A percentile compares a stretch with the other conserved stretches of the same genome.
Evolutionary conservation across 331 rosid genomes (phyloP).

Genomic region (Saraca asoca): DNA sequence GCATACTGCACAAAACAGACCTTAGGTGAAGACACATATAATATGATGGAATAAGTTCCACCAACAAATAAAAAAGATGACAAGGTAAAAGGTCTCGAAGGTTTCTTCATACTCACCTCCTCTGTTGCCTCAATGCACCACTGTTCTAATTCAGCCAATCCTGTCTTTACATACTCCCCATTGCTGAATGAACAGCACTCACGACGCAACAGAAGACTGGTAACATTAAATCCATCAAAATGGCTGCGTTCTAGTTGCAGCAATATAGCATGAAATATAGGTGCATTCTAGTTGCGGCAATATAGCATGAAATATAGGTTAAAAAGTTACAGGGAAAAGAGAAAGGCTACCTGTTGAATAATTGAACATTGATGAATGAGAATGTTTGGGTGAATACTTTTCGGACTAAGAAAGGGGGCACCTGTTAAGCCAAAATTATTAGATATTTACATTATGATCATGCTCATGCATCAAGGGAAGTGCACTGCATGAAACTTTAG

Average conservation of each 20-base stretch:
- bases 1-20: slow-evolving; percentile 66
- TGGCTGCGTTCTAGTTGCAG: background rate
- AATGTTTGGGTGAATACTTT: slow-evolving; percentile 95
- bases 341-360: slow-evolving; percentile 76
- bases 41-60: no score
- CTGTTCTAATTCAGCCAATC: slow-evolving; percentile 90
- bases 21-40: slow-evolving; percentile 20
- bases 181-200: slow-evolving; percentile 99
- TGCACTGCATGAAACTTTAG: slow-evolving; percentile 24
- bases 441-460: slow-evolving; percentile 20
- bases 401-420: slow-evolving; percentile 85
- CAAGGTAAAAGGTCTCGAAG: slow-evolving; percentile 19
- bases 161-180: slow-evolving; percentile 89
- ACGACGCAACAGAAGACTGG: slow-evolving; percentile 91
- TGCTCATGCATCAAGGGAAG: slow-evolving; percentile 16
- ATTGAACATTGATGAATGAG: slow-evolving; percentile 90
- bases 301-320: background rate
- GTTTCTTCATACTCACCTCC: slow-evolving; percentile 60
- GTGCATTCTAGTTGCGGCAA: slow-evolving; percentile 1
- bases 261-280: slow-evolving; percentile 4
- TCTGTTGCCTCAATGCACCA: slow-evolving; percentile 84
- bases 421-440: slow-evolving; percentile 52
- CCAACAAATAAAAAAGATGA: background rate
- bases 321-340: background rate
- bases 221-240: slow-evolving; percentile 27